These are phyloP conservation scores for Colletotrichum sojae DNA, from an alignment of 2,329 filamentous ascomycete species.

Conservation along the genomic window DNA sequence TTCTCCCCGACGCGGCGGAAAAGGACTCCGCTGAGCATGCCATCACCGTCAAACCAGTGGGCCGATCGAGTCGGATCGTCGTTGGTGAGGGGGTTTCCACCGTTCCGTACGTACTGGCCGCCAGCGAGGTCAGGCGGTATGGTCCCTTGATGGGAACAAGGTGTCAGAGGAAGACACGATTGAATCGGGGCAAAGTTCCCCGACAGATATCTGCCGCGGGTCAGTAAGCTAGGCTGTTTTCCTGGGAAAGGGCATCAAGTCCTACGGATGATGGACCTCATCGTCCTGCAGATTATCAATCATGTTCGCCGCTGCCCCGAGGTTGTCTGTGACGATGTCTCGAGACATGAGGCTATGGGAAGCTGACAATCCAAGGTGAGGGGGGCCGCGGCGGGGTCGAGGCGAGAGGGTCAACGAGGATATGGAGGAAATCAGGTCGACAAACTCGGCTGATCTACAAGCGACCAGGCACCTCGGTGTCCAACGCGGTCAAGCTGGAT, in stretches of 20 bases:
- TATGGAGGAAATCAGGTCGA: background rate
- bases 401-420: background rate
- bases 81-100: constrained; percentile 76
- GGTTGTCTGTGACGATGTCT: background rate
- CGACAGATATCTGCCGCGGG: constrained; percentile 62
- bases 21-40: constrained; percentile 78
- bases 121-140: constrained; percentile 77
- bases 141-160: constrained; percentile 68
- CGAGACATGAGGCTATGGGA: constrained; percentile 5
- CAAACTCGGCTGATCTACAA: background rate
- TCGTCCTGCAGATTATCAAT: background rate
- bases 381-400: background rate
- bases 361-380: background rate
- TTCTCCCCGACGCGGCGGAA: constrained; percentile 61
- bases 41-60: constrained; percentile 84
- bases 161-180: constrained; percentile 66
- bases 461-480: no score
- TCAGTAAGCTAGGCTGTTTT: background rate
- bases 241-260: no score
- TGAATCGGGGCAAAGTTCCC: constrained; percentile 80
- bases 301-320: background rate
- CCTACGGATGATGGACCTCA: constrained; percentile 29
- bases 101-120: constrained; percentile 81
- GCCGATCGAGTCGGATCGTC: constrained; percentile 72
- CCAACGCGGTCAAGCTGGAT: background rate